Conservation (phyloP, 345 rosid genomes). For the Brassica juncea region DNA sequence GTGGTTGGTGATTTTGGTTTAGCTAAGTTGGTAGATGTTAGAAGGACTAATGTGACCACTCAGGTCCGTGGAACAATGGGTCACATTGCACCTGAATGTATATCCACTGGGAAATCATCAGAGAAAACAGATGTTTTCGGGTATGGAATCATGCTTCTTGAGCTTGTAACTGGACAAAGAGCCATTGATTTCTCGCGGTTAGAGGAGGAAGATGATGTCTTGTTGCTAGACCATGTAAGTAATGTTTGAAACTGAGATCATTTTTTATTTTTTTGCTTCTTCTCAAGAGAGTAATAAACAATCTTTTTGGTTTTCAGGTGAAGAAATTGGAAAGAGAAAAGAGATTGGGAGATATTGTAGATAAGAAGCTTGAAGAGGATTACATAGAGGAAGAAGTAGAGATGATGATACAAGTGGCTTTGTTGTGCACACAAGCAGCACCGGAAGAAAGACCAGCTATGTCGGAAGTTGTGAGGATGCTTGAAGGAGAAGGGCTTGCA, state of each 20-base stretch:
- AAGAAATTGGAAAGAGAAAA: slow-evolving; percentile 46
- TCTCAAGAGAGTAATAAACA: slow-evolving; percentile 1
- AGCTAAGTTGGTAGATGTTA: slow-evolving; percentile 93
- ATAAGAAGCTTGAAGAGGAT: slow-evolving; percentile 37
- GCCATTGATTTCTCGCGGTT: slow-evolving; percentile 98
- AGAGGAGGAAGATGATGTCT: slow-evolving; percentile 97
- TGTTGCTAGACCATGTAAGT: slow-evolving; percentile 93
- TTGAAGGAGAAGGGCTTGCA: slow-evolving; percentile 97
- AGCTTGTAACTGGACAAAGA: slow-evolving; percentile 97
- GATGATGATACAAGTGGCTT: slow-evolving; percentile 89
- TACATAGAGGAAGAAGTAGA: slow-evolving; percentile 62
- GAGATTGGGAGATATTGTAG: slow-evolving; percentile 40
- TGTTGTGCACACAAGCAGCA: slow-evolving; percentile 83
- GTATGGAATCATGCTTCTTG: slow-evolving; percentile 92
- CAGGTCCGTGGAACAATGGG: slow-evolving; percentile 99
- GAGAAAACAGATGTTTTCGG: slow-evolving; percentile 97
- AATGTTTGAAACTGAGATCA: neutral
- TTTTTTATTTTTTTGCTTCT: neutral
- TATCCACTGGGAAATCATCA: slow-evolving; percentile 96
- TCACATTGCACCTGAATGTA: slow-evolving; percentile 96
- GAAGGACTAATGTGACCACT: slow-evolving; percentile 84
- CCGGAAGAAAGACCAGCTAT: slow-evolving; percentile 92
- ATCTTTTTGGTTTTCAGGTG: slow-evolving; percentile 32
- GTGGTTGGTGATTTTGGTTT: slow-evolving; percentile 98
- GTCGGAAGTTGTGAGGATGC: slow-evolving; percentile 98